These are phyloP conservation scores for Blastobotrys arbuscula DNA, from an alignment of 1,139 yeast species.

Conservation along the genomic window DNA sequence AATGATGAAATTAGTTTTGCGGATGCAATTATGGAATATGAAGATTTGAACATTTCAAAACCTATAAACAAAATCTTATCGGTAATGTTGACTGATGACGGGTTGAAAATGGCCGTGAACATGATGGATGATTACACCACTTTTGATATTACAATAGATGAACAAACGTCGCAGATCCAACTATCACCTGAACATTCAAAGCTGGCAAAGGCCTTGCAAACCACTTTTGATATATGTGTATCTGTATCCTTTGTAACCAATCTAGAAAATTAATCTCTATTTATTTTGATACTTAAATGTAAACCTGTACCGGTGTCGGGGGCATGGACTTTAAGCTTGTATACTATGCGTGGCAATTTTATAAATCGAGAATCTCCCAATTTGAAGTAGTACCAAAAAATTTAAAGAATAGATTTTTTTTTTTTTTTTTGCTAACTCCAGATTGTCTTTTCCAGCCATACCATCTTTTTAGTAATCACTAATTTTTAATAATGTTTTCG, in stretches of 20 bases:
- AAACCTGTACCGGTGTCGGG: too few species aligned
- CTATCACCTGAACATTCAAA: neutral
- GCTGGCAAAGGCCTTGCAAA: neutral
- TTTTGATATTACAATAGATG: neutral
- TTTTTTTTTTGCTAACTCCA: too few species aligned
- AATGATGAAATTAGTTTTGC: constrained; percentile 21
- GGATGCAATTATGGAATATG: constrained; percentile 22
- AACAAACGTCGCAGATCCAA: neutral
- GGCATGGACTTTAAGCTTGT: too few species aligned
- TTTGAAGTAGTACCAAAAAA: too few species aligned
- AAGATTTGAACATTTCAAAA: neutral
- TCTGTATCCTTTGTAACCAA: constrained; percentile 1
- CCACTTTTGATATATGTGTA: neutral
- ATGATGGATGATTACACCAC: neutral
- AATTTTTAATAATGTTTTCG: constrained; percentile 25
- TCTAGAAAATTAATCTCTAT: too few species aligned
- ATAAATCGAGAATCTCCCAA: too few species aligned
- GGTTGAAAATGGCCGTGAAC: neutral
- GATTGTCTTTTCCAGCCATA: too few species aligned
- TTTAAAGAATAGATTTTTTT: too few species aligned
- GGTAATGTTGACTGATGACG: neutral
- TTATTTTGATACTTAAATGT: too few species aligned
- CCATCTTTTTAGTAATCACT: too few species aligned
- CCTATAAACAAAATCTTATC: constrained; percentile 1
- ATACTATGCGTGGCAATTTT: too few species aligned